Evolutionary conservation across 129 eudicot species (phyloP).

Genomic region (Tagetes erecta): DNA sequence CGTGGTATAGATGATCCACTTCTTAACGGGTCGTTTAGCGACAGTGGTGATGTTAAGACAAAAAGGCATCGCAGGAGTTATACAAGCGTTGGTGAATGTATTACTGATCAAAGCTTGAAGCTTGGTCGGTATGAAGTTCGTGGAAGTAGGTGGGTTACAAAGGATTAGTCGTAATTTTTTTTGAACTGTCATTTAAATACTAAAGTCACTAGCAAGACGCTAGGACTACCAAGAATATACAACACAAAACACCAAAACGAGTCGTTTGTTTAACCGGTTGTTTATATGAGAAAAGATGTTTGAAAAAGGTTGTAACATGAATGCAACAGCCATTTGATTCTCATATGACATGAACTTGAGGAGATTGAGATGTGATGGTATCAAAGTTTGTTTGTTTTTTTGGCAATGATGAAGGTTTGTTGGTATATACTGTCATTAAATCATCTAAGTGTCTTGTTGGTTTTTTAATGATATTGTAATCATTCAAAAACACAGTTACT

Average conservation of each 20-base stretch:
- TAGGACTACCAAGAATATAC: too few relatives aligned
- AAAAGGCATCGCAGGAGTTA: slow-evolving; percentile 70
- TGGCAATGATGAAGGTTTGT: slow-evolving; percentile 8
- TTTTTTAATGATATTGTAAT: too few relatives aligned
- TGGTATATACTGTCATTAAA: background rate
- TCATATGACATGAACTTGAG: background rate
- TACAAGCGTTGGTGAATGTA: slow-evolving; percentile 81
- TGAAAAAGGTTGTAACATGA: background rate
- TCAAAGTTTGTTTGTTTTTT: background rate
- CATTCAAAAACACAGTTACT: too few relatives aligned
- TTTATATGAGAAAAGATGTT: background rate
- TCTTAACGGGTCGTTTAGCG: slow-evolving; percentile 69
- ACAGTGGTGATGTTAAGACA: slow-evolving; percentile 54
- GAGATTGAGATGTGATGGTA: background rate
- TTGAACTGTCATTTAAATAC: too few relatives aligned
- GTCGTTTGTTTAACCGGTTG: background rate
- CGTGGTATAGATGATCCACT: slow-evolving; percentile 98
- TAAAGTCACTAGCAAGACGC: too few relatives aligned
- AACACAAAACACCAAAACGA: too few relatives aligned
- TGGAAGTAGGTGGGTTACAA: slow-evolving; percentile 86
- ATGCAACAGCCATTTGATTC: background rate
- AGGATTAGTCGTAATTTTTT: slow-evolving; percentile 61
- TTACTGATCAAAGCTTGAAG: slow-evolving; percentile 54
- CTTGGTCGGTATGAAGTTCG: slow-evolving; percentile 62
- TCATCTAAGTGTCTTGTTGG: too few relatives aligned